Conservation (phyloP, 2,329 filamentous ascomycete genomes). For the Colletotrichum sojae region DNA sequence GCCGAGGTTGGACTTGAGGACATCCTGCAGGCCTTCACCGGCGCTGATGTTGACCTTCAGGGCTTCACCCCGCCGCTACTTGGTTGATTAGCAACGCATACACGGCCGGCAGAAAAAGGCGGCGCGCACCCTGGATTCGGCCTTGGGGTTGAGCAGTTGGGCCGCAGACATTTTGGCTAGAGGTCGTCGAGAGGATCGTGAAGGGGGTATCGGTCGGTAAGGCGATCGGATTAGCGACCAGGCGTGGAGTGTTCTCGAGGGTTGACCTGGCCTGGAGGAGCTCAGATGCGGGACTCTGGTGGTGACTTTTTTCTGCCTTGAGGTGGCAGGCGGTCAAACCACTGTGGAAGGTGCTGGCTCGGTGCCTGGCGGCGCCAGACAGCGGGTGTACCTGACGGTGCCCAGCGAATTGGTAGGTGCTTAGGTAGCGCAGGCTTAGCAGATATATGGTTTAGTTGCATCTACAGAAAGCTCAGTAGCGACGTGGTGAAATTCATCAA, state of each 20-base stretch:
- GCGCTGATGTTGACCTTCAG: slow-evolving; percentile 96
- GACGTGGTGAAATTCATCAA: background rate
- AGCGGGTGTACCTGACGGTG: no score
- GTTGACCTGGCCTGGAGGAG: slow-evolving; percentile 37
- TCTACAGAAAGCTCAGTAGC: no score
- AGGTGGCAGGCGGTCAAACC: slow-evolving; percentile 38
- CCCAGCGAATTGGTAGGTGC: no score
- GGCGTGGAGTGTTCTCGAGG: slow-evolving; percentile 40
- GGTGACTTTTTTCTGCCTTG: slow-evolving; percentile 42
- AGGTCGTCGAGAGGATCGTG: slow-evolving; percentile 38
- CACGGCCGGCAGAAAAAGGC: slow-evolving; percentile 41
- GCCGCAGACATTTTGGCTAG: slow-evolving; percentile 85
- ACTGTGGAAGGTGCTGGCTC: slow-evolving; percentile 40
- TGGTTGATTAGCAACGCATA: slow-evolving; percentile 59
- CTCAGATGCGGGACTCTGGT: slow-evolving; percentile 41
- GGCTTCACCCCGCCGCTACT: slow-evolving; percentile 94
- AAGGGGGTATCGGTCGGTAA: slow-evolving; percentile 38
- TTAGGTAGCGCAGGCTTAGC: no score
- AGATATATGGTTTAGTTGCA: no score
- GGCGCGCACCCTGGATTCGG: slow-evolving; percentile 88
- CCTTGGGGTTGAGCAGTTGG: slow-evolving; percentile 98
- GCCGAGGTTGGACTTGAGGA: slow-evolving; percentile 95
- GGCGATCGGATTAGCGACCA: slow-evolving; percentile 38
- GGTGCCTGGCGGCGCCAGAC: slow-evolving; percentile 11
- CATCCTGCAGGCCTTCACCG: slow-evolving; percentile 93